Evolutionary conservation across 805 yeast genomes (phyloP), one percentile per base, ranked within the genome.

Genomic region (Metschnikowia gruessii): DNA sequence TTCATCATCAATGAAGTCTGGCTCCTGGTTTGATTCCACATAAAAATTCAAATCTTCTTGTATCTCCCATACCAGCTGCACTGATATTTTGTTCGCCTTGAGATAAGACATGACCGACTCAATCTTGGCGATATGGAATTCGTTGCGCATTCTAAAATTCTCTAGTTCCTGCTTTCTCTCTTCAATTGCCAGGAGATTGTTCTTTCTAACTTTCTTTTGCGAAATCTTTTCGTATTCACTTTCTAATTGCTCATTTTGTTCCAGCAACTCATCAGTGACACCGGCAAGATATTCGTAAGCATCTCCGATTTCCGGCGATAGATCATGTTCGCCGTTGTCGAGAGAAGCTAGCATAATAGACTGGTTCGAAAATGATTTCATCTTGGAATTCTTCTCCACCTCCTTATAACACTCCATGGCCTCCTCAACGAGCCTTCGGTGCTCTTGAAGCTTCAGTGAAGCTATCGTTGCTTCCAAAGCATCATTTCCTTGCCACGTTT

Each of bases 381-480:
- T 66, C 51, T 72, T 72, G 7, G 72, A 65, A 39, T 63, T 59
- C 43, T 70, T 65, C 47, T 72, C 76, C 24, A 72, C 76, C 21
- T 68, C 75, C 48, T 72, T 72, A 49, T 69, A 72, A 33, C 66
- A 65, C 46, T 71, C 76, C 76, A 72, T 71, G 18, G 76, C 74
- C 51, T 69, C 75, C 44, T 71, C 76, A 21, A 72, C 72, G 22
- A 65, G 56, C 48, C 64, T 58, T 45, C 73, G 64, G 49, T 70
- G 67, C 42, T 70, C 75, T 33, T 64, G 68, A 28, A 55, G 49
- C 30, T 57, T 51, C 51, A 37, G 58, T 13, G 60, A 50, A 2
- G 60, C 57, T 34, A 56, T 56, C 29, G 57, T 53, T 16, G 57
- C 57, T 38, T 56, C 60, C 28, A 56, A 52, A 12, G 58, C 43